Evolutionary conservation across 2,329 filamentous ascomycete species (phyloP), one percentile per base, ranked within the genome.

Genomic region (Colletotrichum salicis): DNA sequence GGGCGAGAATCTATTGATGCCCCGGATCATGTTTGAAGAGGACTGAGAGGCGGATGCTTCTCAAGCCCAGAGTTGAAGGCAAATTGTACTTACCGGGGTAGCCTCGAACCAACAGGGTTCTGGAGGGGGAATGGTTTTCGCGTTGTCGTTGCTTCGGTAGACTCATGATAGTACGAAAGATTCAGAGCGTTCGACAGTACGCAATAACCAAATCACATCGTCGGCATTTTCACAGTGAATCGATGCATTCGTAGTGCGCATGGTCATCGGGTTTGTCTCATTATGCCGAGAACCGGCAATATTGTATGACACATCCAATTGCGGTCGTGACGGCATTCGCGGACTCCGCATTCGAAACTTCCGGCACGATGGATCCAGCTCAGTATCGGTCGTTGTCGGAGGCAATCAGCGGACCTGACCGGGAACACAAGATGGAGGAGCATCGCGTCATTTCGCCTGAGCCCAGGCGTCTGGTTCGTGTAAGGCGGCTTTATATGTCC

Each of bases 21-120:
- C 1, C 35, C 56, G 10, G 56, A 54, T 5, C 13, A 29, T 1
- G 12, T 70, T 5, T 29, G 63, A 19, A 35, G 63, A 1, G 56
- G 52, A 22, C 37, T 70, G 12, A 56, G 63, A 3, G 67, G 67
- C 0, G 67, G 67, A 0, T 67, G 67, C 3, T 70, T 67, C 22
- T 67, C 67, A 0, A 70, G 67, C 22, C 56, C 67, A 1, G 31
- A 51, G 29, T 11, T 57, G 22, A 70, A 70, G 45, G 56, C 67
- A n/a, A 70, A 70, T 27, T 70, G 56, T 2, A 61, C 67, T 8
- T 70, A 70, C 1, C 67, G 67, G 3, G 67, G 67, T 8, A 70
- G 67, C 3, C 67, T 67, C 15, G 63, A 70, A 15, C 56, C 67
- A 27, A 52, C 35, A 1, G 63, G 67, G 10, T 67, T 61, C 22